A percentile compares a stretch with the other conserved stretches of the same genome.
phyloP scores from a whole-genome alignment of 2,329 filamentous ascomycete genomes.

The Colletotrichum orbiculare region DNA sequence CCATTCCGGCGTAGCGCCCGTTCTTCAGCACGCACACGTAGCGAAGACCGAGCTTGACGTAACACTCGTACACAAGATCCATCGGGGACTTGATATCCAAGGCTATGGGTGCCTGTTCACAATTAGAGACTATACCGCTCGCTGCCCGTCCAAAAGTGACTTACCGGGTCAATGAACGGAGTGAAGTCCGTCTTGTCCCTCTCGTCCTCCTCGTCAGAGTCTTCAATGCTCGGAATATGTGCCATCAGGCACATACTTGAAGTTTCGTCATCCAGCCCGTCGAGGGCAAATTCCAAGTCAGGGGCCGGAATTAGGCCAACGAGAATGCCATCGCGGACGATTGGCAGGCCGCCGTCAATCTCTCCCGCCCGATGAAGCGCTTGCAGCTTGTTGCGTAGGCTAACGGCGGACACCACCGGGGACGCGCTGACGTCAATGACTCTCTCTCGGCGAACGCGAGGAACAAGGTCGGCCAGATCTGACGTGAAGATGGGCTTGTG shows the following conservation, averaged over 20 bases:
- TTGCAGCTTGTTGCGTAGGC: constrained; percentile 84
- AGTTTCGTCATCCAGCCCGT: constrained; percentile 82
- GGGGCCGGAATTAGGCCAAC: constrained; percentile 94
- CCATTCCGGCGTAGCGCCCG: constrained; percentile 88
- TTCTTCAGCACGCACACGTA: constrained; percentile 91
- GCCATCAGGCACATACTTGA: constrained; percentile 85
- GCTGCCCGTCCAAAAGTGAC: constrained; percentile 42
- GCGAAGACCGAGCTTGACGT: constrained; percentile 90
- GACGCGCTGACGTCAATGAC: constrained; percentile 91
- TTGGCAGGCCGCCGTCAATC: constrained; percentile 90
- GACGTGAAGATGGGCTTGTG: constrained; percentile 91
- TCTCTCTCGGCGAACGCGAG: constrained; percentile 77
- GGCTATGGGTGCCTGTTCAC: constrained; percentile 77
- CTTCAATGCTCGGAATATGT: constrained; percentile 69
- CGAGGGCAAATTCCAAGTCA: constrained; percentile 92
- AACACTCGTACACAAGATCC: constrained; percentile 96
- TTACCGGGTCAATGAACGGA: constrained; percentile 86
- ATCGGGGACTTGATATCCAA: constrained; percentile 91
- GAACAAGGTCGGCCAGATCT: constrained; percentile 87
- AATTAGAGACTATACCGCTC: background rate
- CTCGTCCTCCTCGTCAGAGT: constrained; percentile 68
- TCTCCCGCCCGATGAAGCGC: constrained; percentile 86
- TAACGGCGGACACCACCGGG: constrained; percentile 79
- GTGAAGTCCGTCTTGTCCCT: constrained; percentile 85
- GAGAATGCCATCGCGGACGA: constrained; percentile 80